Evolutionary conservation across 2,329 filamentous ascomycete genomes (phyloP), one percentile per base, ranked within the genome.

Genomic region (Acarospora socialis): DNA sequence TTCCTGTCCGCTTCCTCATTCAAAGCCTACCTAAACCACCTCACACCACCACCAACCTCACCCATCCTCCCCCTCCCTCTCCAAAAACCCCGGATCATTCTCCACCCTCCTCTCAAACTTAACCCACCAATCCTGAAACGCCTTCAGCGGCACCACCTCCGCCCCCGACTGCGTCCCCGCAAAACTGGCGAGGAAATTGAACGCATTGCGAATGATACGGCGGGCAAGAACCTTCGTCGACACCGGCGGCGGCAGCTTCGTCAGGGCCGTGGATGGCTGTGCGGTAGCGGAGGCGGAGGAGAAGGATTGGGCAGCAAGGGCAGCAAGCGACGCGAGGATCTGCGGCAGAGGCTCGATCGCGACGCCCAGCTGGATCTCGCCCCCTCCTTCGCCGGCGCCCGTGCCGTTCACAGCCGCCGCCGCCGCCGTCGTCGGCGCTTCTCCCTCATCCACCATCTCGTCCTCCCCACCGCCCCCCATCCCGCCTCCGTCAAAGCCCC

Each of bases 81-180:
- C 86, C 44, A 98, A 61, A 52, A 98, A 98, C 5, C 73, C 71
- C 0, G 90, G 87, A 59, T 98, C 90, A 42, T 72, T 68, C 46
- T 86, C 77, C 22, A 98, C 70, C 50, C 76, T 77, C 39, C 73
- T 71, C 61, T 98, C 87, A 59, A 98, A 98, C 57, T 94, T 95
- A 38, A 66, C 70, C 90, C 92, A 98, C 90, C 92, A 98, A 36
- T 92, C 83, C 58, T 92, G 79, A 53, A 98, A 98, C 4, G 81
- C 82, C 58, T 81, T 90, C 42, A 98, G 58, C n/a, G 90, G 86
- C 15, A 98, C 81, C 8, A 92, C 79, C 53, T 95, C 87, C 27
- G 79, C 70, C 0, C 79, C 79, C 0, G 50, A 49, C 44, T 57
- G 63, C 35, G 68, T 67, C 21, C 73, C 72, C 37, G 78, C 81